A percentile compares a stretch with the other conserved stretches of the same genome.
These are phyloP conservation scores for Hypoxylon sp. DNA, from an alignment of 2,329 filamentous ascomycete genomes.

Conservation along the genomic window DNA sequence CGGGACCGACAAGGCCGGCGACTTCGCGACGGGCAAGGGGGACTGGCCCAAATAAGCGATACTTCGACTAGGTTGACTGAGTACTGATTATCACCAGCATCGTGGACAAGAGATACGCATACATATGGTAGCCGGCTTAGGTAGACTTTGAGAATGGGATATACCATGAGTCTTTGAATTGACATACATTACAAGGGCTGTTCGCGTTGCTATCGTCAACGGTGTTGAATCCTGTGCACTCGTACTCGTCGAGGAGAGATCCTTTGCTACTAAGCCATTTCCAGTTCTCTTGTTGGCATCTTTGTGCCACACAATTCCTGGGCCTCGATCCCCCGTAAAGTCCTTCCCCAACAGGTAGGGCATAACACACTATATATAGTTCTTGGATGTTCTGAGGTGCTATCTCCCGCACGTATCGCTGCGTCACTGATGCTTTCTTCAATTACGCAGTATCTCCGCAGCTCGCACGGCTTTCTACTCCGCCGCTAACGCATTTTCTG, in stretches of 20 bases:
- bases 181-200: neutral
- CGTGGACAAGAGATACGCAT: too few relatives aligned
- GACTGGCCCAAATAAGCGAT: slow-evolving; percentile 28
- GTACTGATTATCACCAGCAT: too few relatives aligned
- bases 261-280: neutral
- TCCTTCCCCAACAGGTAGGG: too few relatives aligned
- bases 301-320: neutral
- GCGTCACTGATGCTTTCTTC: neutral
- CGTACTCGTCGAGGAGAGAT: neutral
- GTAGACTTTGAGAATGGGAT: neutral
- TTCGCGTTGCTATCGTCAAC: neutral
- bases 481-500: slow-evolving; percentile 2
- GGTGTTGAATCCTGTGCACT: neutral
- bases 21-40: slow-evolving; percentile 44
- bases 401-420: slow-evolving; percentile 6
- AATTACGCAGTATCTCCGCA: neutral
- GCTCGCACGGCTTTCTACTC: neutral
- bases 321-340: neutral
- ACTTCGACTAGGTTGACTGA: neutral
- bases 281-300: neutral
- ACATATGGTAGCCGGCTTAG: neutral
- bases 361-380: too few relatives aligned
- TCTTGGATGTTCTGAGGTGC: neutral
- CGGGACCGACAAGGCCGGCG: slow-evolving; percentile 46
- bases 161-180: slow-evolving; percentile 8